phyloP scores from a whole-genome alignment of 306 rosid genomes.

The Rosa chinensis region DNA sequence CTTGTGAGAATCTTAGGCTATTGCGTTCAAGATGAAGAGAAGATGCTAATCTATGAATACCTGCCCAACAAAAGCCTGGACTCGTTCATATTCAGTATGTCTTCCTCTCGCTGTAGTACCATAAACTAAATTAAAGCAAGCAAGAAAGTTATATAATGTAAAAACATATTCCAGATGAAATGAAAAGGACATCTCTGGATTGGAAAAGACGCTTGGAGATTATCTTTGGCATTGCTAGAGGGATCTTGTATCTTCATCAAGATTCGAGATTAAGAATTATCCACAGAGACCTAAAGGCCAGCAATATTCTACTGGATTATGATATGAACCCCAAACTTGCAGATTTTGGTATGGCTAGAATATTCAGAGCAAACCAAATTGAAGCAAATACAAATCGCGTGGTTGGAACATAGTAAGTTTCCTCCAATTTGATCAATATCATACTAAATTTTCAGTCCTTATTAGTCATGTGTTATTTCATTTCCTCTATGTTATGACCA shows the following conservation, averaged over 20 bases:
- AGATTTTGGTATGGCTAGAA: conserved; percentile 73
- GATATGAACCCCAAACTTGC: conserved; percentile 59
- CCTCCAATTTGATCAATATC: not conserved
- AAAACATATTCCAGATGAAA: too few species aligned
- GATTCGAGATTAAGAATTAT: conserved; percentile 62
- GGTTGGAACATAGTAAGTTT: conserved; percentile 69
- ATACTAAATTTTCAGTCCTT: not conserved
- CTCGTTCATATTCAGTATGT: too few species aligned
- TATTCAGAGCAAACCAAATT: conserved; percentile 53
- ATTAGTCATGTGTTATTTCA: not conserved
- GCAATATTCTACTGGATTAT: conserved; percentile 55
- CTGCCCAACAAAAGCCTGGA: too few species aligned
- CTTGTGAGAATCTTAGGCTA: too few species aligned
- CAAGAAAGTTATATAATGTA: too few species aligned
- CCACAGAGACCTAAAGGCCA: conserved; percentile 63
- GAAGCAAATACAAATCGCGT: conserved; percentile 58
- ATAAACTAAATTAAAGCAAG: too few species aligned
- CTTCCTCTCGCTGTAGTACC: too few species aligned
- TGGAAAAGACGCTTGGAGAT: too few species aligned
- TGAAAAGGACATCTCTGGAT: too few species aligned
- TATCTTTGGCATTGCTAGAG: too few species aligned
- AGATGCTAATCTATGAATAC: too few species aligned
- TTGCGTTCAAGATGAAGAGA: too few species aligned
- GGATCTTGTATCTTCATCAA: conserved; percentile 20
- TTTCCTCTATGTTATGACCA: not conserved